A percentile compares a stretch with the other conserved stretches of the same genome.
phyloP scores from a whole-genome alignment of 495 filamentous ascomycete genomes.

The Rhizodiscina lignyota region DNA sequence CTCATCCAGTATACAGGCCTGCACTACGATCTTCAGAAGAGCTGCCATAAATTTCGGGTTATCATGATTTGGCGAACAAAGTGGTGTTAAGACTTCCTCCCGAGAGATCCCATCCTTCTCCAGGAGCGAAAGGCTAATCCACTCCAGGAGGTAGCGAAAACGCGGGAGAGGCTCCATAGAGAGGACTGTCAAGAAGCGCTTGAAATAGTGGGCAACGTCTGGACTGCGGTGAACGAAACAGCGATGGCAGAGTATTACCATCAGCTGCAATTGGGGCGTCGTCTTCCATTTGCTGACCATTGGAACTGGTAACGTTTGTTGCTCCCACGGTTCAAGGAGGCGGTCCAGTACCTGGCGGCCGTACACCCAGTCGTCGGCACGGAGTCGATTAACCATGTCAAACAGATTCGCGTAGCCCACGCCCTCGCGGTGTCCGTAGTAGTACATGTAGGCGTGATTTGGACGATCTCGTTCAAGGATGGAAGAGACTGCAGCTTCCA shows the following conservation, averaged over 20 bases:
- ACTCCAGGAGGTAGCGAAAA: constrained; percentile 28
- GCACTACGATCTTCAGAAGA: constrained; percentile 23
- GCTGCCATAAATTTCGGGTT: constrained; percentile 25
- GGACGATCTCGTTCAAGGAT: constrained; percentile 11
- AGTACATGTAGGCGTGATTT: constrained; percentile 18
- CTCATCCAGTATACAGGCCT: constrained; percentile 10
- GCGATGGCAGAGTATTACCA: constrained; percentile 21
- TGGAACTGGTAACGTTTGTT: constrained; percentile 21
- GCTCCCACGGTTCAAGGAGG: constrained; percentile 22
- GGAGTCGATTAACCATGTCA: constrained; percentile 24
- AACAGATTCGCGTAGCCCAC: constrained; percentile 25
- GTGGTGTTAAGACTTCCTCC: neutral
- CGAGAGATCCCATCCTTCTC: constrained; percentile 3
- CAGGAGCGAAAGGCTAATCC: constrained; percentile 23
- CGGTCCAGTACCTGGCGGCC: constrained; percentile 15
- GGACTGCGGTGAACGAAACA: constrained; percentile 2
- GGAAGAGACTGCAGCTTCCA: constrained; percentile 16
- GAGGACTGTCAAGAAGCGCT: constrained; percentile 15
- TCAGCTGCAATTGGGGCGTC: constrained; percentile 25
- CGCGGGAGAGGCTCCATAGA: constrained; percentile 26
- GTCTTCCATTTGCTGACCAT: constrained; percentile 29
- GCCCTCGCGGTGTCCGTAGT: constrained; percentile 22
- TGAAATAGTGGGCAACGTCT: constrained; percentile 10
- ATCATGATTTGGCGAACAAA: neutral
- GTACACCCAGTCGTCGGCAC: constrained; percentile 7